Percentiles rank a stretch among this genome's conserved stretches.
Evolutionary conservation across 257 asterid genomes (phyloP).

Genomic region (Paulownia fortunei): DNA sequence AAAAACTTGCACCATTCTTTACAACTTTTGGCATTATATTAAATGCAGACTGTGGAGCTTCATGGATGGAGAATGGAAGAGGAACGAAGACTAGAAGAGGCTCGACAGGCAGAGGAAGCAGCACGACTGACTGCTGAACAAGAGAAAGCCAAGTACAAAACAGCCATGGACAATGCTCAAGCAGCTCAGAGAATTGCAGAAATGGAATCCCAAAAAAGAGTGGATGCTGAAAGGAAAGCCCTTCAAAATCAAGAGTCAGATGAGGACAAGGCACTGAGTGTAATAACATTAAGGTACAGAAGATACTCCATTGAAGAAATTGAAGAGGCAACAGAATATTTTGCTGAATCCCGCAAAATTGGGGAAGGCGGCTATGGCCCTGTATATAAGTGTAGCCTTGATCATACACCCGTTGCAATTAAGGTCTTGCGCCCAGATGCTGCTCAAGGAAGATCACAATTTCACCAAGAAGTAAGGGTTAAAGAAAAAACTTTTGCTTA

Average conservation of each 20-base stretch:
- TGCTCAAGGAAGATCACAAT: conserved; percentile 85
- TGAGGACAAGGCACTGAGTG: conserved; percentile 20
- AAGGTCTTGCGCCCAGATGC: conserved; percentile 92
- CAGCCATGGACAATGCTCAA: conserved; percentile 50
- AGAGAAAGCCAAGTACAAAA: conserved; percentile 49
- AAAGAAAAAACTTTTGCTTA: not conserved
- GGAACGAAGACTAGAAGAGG: conserved; percentile 66
- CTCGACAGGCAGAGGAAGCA: conserved; percentile 58
- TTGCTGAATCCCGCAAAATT: conserved; percentile 59
- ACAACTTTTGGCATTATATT: not conserved
- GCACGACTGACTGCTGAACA: conserved; percentile 43
- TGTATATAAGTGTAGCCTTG: conserved; percentile 80
- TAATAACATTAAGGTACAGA: conserved; percentile 55
- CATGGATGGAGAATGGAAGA: conserved; percentile 81
- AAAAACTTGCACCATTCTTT: not conserved
- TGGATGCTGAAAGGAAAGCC: conserved; percentile 42
- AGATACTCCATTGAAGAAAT: conserved; percentile 77
- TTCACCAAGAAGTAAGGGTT: conserved; percentile 74
- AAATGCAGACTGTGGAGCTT: conserved; percentile 72
- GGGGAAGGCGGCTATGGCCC: conserved; percentile 99
- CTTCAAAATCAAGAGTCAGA: conserved; percentile 39
- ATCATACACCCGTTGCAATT: conserved; percentile 84
- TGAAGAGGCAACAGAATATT: conserved; percentile 70
- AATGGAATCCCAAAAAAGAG: conserved; percentile 49
- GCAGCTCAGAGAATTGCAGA: conserved; percentile 57